These are phyloP conservation scores for Aeschynomene evenia DNA, from an alignment of 306 rosid genomes.

Conservation along the genomic window DNA sequence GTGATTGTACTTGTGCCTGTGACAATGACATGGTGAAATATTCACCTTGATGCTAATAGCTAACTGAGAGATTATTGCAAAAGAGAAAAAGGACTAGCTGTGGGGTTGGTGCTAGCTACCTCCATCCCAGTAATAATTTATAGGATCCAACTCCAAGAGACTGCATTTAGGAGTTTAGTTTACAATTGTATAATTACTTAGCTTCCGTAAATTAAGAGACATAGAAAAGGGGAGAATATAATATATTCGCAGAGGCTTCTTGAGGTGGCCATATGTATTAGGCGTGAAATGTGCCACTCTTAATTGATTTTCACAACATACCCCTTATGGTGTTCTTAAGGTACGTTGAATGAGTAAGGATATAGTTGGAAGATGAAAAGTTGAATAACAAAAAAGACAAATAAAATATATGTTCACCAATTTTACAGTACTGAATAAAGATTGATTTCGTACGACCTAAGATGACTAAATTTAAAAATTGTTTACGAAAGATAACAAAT, in stretches of 20 bases:
- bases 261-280: constrained; percentile 13
- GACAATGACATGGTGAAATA: constrained; percentile 33
- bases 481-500: no score
- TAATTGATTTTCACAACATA: constrained; percentile 22
- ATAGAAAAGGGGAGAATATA: background rate
- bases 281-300: constrained; percentile 28
- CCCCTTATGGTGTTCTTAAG: constrained; percentile 10
- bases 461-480: no score
- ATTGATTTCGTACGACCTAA: background rate
- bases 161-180: constrained; percentile 2
- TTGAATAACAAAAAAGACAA: background rate
- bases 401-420: background rate
- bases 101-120: constrained; percentile 2
- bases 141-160: constrained; percentile 7
- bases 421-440: background rate
- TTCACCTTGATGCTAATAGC: background rate
- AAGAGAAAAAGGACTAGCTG: constrained; percentile 13
- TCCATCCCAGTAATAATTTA: constrained; percentile 20
- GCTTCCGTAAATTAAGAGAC: background rate
- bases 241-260: constrained; percentile 31
- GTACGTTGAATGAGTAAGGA: background rate
- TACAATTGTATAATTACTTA: constrained; percentile 34
- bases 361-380: background rate
- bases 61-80: background rate
- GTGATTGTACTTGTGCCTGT: no score